phyloP scores from a whole-genome alignment of 352 stramenopile genomes.

The Phytophthora pisi region DNA sequence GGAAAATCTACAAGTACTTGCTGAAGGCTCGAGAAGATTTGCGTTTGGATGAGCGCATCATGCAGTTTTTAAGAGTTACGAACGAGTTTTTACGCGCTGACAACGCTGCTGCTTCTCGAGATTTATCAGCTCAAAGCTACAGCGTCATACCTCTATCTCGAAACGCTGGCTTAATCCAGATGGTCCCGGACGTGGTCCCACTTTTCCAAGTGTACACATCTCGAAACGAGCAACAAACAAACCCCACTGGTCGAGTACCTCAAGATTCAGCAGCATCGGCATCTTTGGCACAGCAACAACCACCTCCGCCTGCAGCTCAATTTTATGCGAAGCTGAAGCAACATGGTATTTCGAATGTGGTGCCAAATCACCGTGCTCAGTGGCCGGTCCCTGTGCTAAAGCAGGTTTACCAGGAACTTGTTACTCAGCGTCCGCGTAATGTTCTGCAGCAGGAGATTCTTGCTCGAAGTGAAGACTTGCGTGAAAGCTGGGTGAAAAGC shows the following conservation, averaged over 20 bases:
- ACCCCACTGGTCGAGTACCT: slow-evolving; percentile 6
- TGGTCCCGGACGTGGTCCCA: slow-evolving; percentile 81
- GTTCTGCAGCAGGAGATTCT: slow-evolving; percentile 73
- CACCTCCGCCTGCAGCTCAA: slow-evolving; percentile 56
- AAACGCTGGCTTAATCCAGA: slow-evolving; percentile 87
- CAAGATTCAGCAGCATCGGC: slow-evolving; percentile 24
- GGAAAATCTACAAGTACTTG: slow-evolving; percentile 76
- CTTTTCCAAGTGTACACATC: slow-evolving; percentile 84
- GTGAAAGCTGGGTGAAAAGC: slow-evolving; percentile 66
- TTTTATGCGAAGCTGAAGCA: slow-evolving; percentile 88
- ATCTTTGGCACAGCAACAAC: slow-evolving; percentile 26
- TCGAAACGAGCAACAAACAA: slow-evolving; percentile 38
- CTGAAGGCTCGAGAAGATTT: slow-evolving; percentile 90
- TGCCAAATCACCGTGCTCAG: slow-evolving; percentile 64
- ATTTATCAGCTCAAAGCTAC: slow-evolving; percentile 68
- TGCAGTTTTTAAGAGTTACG: slow-evolving; percentile 84
- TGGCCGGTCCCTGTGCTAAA: slow-evolving; percentile 68
- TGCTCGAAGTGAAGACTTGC: slow-evolving; percentile 56
- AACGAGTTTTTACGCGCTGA: slow-evolving; percentile 77
- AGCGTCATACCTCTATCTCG: slow-evolving; percentile 80
- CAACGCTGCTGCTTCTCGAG: slow-evolving; percentile 40
- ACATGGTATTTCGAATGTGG: slow-evolving; percentile 71
- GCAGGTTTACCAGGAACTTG: slow-evolving; percentile 75
- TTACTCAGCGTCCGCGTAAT: slow-evolving; percentile 63
- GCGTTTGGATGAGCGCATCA: slow-evolving; percentile 89